Conservation (phyloP, 2,329 filamentous ascomycete species). For the Sclerotinia sclerotiorum region DNA sequence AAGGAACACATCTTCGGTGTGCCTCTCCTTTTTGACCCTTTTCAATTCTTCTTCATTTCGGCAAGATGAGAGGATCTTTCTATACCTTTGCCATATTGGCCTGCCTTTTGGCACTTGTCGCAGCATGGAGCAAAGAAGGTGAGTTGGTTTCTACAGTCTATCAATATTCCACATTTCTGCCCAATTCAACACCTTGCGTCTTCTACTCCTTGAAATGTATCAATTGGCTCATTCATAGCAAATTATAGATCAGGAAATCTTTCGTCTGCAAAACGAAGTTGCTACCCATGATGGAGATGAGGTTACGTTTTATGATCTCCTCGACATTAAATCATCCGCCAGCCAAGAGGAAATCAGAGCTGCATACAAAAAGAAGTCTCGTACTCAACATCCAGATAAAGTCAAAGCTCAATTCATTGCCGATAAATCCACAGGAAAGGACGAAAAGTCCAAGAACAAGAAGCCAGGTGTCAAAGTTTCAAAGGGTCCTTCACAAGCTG, state of each 20-base stretch:
- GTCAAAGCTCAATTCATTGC: constrained; percentile 80
- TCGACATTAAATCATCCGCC: constrained; percentile 72
- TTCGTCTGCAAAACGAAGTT: constrained; percentile 89
- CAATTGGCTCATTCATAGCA: constrained; percentile 32
- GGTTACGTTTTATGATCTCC: constrained; percentile 91
- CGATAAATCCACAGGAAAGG: constrained; percentile 57
- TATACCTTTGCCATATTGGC: constrained; percentile 37
- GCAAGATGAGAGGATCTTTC: constrained; percentile 40
- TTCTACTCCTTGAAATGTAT: not conserved
- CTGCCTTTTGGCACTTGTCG: constrained; percentile 36
- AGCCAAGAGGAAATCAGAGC: constrained; percentile 88
- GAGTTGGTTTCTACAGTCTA: constrained; percentile 23
- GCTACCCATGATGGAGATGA: constrained; percentile 70
- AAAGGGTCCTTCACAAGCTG: constrained; percentile 69
- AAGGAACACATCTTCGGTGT: not conserved
- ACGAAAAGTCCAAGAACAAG: constrained; percentile 48
- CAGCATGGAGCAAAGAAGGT: constrained; percentile 45
- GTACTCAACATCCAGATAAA: constrained; percentile 89
- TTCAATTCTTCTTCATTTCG: constrained; percentile 25
- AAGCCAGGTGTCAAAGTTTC: constrained; percentile 63
- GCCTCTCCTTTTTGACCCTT: constrained; percentile 30
- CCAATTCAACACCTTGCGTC: constrained; percentile 6
- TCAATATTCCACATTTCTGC: constrained; percentile 14
- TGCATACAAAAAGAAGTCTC: constrained; percentile 86
- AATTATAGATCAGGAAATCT: constrained; percentile 89